A percentile compares a stretch with the other conserved stretches of the same genome.
Conservation (phyloP, 306 rosid species). For the Calophaca sinica region DNA sequence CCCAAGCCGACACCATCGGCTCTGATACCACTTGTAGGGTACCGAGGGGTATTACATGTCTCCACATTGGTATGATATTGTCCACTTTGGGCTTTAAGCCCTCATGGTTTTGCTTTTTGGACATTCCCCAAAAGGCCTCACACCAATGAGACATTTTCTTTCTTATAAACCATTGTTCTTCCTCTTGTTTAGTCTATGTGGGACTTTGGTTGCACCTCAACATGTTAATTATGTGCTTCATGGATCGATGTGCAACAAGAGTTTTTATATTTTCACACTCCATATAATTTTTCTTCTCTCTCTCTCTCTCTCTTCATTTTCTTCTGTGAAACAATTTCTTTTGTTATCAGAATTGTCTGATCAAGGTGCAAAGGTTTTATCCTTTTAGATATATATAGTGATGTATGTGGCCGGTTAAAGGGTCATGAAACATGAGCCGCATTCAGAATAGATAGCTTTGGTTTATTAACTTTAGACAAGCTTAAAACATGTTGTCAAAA, state of each 20-base stretch:
- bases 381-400: slow-evolving; percentile 7
- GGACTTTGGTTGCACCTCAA: too few species aligned
- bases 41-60: too few species aligned
- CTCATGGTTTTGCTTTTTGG: too few species aligned
- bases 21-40: too few species aligned
- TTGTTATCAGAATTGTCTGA: background rate
- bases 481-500: background rate
- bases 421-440: background rate
- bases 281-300: background rate
- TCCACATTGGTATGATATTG: too few species aligned
- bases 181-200: too few species aligned
- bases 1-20: too few species aligned
- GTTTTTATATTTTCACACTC: too few species aligned
- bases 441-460: background rate
- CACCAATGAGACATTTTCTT: too few species aligned
- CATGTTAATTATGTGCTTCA: background rate
- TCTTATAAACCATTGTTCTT: too few species aligned
- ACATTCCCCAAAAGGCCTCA: too few species aligned
- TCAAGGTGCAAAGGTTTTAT: slow-evolving; percentile 15
- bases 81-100: too few species aligned
- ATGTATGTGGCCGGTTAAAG: background rate
- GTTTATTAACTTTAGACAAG: slow-evolving; percentile 5
- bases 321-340: background rate
- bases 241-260: background rate
- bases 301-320: background rate